phyloP scores from a whole-genome alignment of 805 yeast species.

The Candida lessepsii region DNA sequence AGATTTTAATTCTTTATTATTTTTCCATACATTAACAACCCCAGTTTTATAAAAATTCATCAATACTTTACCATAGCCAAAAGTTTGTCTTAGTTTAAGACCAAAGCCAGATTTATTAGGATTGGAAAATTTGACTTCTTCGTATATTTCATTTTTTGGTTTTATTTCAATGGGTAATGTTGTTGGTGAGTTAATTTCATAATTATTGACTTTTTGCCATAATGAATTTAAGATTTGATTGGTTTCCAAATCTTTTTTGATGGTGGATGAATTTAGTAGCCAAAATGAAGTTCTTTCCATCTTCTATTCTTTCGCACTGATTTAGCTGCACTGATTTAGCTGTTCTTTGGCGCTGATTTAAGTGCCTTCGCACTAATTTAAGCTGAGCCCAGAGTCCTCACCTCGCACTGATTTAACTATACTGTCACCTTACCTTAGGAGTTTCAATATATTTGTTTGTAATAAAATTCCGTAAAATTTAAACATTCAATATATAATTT shows the following conservation, averaged over 20 bases:
- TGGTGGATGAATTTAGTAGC: not conserved
- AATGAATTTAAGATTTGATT: constrained; percentile 11
- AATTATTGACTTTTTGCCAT: constrained; percentile 11
- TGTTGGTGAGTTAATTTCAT: constrained; percentile 24
- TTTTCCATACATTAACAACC: constrained; percentile 52
- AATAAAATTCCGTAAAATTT: not conserved
- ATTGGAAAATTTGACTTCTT: constrained; percentile 22
- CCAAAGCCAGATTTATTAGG: constrained; percentile 15
- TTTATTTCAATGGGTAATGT: constrained; percentile 32
- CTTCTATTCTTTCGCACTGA: no score
- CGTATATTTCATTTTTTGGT: constrained; percentile 26
- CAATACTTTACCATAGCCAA: constrained; percentile 44
- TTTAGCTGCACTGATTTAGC: no score
- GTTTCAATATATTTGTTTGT: not conserved
- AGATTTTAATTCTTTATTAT: constrained; percentile 22
- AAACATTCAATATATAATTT: no score
- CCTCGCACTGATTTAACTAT: no score
- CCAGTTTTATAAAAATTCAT: constrained; percentile 59
- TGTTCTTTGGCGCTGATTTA: no score
- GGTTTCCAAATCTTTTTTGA: not conserved
- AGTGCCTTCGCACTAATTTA: no score
- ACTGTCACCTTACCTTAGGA: not conserved
- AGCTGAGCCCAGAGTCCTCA: no score
- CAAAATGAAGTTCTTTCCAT: constrained; percentile 4
- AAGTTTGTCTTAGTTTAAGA: constrained; percentile 38